phyloP scores from a whole-genome alignment of 2,329 filamentous ascomycete species.

The Fusarium zealandicum region DNA sequence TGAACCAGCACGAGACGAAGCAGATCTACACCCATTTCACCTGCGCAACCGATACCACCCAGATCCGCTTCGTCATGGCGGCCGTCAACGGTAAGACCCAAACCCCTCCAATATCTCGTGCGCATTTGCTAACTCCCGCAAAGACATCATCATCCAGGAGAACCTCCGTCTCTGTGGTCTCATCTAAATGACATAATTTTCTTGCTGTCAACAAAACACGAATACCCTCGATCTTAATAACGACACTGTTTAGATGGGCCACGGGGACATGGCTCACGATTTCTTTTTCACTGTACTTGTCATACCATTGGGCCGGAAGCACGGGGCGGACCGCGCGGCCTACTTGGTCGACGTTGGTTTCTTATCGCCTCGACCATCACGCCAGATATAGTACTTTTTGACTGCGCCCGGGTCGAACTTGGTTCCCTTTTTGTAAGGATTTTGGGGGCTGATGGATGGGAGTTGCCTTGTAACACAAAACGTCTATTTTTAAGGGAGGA shows the following conservation, averaged over 20 bases:
- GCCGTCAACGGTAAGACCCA: constrained; percentile 86
- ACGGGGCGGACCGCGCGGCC: constrained; percentile 31
- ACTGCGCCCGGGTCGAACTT: constrained; percentile 40
- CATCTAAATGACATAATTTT: constrained; percentile 70
- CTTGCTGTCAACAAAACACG: constrained; percentile 48
- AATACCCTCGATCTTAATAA: constrained; percentile 56
- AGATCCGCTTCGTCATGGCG: constrained; percentile 99
- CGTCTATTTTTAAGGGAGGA: constrained; percentile 39
- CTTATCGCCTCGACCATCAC: constrained; percentile 25
- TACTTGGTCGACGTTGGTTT: constrained; percentile 23
- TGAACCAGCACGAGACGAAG: constrained; percentile 99
- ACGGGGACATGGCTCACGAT: constrained; percentile 50
- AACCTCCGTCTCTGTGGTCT: constrained; percentile 96
- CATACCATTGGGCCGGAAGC: constrained; percentile 40
- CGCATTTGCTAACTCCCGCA: constrained; percentile 50
- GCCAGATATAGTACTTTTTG: constrained; percentile 38
- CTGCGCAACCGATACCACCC: constrained; percentile 96
- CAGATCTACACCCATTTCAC: constrained; percentile 99
- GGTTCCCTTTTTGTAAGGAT: constrained; percentile 43
- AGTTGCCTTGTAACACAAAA: constrained; percentile 46
- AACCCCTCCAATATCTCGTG: neutral
- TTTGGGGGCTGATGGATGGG: constrained; percentile 42
- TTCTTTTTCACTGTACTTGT: constrained; percentile 47
- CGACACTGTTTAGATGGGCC: constrained; percentile 48
- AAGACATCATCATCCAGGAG: constrained; percentile 99